Percentiles rank a stretch among this genome's conserved stretches.
These are phyloP conservation scores for Geotrichum cucujoidarum DNA, from an alignment of 1,139 yeast species.

Conservation along the genomic window DNA sequence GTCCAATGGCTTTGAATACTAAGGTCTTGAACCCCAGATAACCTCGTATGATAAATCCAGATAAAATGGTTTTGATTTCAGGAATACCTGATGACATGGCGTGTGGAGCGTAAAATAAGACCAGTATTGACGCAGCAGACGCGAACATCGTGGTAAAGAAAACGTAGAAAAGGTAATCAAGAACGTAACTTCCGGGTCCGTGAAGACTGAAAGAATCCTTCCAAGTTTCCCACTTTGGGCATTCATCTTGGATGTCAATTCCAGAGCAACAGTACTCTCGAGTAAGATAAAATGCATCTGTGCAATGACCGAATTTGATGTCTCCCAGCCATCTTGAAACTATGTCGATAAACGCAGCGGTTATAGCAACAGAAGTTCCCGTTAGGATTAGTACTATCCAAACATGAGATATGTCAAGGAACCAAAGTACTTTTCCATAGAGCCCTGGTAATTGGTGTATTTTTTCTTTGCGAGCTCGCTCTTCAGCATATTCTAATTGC, in stretches of 20 bases:
- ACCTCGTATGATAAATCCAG: slow-evolving; percentile 34
- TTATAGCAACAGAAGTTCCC: slow-evolving; percentile 21
- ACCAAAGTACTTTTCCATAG: slow-evolving; percentile 19
- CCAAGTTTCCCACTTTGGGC: slow-evolving; percentile 45
- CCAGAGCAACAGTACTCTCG: slow-evolving; percentile 40
- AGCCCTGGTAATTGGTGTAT: slow-evolving; percentile 22
- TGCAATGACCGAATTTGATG: slow-evolving; percentile 49
- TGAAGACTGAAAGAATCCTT: slow-evolving; percentile 30
- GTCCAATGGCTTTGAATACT: slow-evolving; percentile 48
- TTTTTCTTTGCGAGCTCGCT: slow-evolving; percentile 24
- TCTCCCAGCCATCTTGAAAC: slow-evolving; percentile 61
- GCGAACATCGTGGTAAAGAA: slow-evolving; percentile 36
- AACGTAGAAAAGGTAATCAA: slow-evolving; percentile 38
- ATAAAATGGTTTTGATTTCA: slow-evolving; percentile 47
- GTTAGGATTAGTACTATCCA: slow-evolving; percentile 19
- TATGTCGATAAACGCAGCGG: slow-evolving; percentile 41
- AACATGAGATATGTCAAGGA: slow-evolving; percentile 17
- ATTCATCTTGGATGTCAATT: slow-evolving; percentile 32
- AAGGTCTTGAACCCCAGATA: slow-evolving; percentile 50
- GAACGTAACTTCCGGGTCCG: slow-evolving; percentile 33
- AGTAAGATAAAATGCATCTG: slow-evolving; percentile 37
- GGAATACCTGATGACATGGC: slow-evolving; percentile 66
- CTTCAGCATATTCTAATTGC: slow-evolving; percentile 39
- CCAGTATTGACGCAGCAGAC: slow-evolving; percentile 35
- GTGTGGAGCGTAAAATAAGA: slow-evolving; percentile 41